Percentiles rank a stretch among this genome's conserved stretches.
Conservation (phyloP, 2,329 filamentous ascomycete genomes). For the Westerdykella sp. region DNA sequence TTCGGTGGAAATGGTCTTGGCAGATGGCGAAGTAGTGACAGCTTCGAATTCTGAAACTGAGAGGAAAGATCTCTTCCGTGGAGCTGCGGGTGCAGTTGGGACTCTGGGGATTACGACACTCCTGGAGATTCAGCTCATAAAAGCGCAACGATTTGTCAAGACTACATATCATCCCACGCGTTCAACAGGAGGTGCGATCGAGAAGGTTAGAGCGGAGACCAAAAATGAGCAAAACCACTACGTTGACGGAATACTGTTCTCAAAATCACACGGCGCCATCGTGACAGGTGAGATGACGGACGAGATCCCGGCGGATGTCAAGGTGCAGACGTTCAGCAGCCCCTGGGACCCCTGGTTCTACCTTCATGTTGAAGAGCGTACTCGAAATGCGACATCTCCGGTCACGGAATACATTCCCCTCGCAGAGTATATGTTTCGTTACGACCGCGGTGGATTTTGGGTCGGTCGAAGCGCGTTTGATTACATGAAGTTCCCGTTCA, state of each 20-base stretch:
- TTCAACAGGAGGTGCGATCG: conserved; percentile 40
- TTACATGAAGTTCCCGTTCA: conserved; percentile 62
- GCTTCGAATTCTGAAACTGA: conserved; percentile 53
- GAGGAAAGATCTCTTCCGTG: conserved; percentile 56
- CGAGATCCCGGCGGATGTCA: conserved; percentile 21
- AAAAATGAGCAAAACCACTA: conserved; percentile 39
- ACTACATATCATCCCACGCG: conserved; percentile 43
- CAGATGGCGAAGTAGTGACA: conserved; percentile 51
- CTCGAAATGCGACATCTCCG: conserved; percentile 23
- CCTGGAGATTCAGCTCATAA: conserved; percentile 43
- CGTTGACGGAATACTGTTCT: conserved; percentile 48
- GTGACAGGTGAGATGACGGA: conserved; percentile 42
- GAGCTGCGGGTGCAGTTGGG: conserved; percentile 59
- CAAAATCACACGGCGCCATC: conserved; percentile 38
- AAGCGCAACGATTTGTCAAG: conserved; percentile 45
- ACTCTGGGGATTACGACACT: conserved; percentile 62
- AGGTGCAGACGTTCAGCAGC: conserved; percentile 37
- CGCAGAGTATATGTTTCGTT: conserved; percentile 63
- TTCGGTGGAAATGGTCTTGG: conserved; percentile 59
- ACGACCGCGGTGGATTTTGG: conserved; percentile 66
- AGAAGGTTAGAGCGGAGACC: conserved; percentile 35
- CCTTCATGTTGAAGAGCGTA: conserved; percentile 42
- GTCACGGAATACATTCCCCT: conserved; percentile 54
- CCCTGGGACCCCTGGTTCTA: conserved; percentile 49
- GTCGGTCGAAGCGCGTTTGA: conserved; percentile 56